Evolutionary conservation across 2,329 filamentous ascomycete genomes (phyloP), one percentile per base, ranked within the genome.

Genomic region (Aspergillus eucalypticola): DNA sequence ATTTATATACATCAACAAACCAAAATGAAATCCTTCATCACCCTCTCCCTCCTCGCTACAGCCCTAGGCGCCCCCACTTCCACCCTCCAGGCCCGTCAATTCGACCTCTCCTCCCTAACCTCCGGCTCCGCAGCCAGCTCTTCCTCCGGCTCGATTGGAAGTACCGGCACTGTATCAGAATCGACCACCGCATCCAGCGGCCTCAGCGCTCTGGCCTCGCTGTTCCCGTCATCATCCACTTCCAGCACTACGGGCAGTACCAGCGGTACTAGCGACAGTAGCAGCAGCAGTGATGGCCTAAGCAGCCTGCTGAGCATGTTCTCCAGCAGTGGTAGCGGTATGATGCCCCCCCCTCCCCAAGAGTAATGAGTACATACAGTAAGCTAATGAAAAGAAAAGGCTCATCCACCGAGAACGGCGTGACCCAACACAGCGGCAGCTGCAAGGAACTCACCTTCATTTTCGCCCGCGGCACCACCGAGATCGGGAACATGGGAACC

Each of bases 401-500:
- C 25, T 69, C 68, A n/a, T 70, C 54, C 4, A 73, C 69, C 7
- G 74, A 76, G 49, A 79, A 79, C 61, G 78, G 76, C 8, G 71
- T 81, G 35, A 71, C 68, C 8, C 65, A 75, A 42, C 74, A 76
- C 60, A 69, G 61, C 19, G 75, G 71, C 19, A 74, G 70, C 66
- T 81, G 78, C 69, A 72, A 78, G 51, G 72, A 73, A 2, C 62
- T 79, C 63, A 80, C 78, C 2, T 71, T 80, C 54, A 76, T 80
- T 55, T 80, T 78, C 56, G 78, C 78, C 15, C 77, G 78, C 29
- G 78, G 78, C 17, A 79, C 76, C 1, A 68, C 66, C 10, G 79
- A 81, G 62, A 27, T 65, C 3, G 78, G 78, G 3, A 81, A 80
- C 60, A 77, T 81, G 66, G 79, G 79, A 7, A 67, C 66, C 0